Conservation (phyloP, 495 filamentous ascomycete genomes). For the Tuber magnatum region DNA sequence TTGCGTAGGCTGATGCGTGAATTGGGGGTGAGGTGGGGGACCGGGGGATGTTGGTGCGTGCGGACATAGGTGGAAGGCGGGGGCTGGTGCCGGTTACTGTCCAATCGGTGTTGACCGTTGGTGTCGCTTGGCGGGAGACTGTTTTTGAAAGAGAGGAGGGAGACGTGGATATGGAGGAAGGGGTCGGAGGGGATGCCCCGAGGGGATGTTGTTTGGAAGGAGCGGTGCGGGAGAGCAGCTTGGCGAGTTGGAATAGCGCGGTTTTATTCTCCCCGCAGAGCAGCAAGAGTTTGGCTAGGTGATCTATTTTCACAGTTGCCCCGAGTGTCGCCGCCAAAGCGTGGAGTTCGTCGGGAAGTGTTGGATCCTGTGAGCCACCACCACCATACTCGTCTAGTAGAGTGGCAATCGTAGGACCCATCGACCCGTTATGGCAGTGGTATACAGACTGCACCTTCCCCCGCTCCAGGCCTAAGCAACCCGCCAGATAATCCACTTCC, state of each 20-base stretch:
- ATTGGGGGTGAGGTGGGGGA: conserved; percentile 18
- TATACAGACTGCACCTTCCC: conserved; percentile 55
- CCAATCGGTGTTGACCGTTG: conserved; percentile 32
- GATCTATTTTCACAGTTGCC: conserved; percentile 16
- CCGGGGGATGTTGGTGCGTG: conserved; percentile 14
- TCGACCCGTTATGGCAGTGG: conserved; percentile 55
- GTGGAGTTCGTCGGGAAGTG: conserved; percentile 51
- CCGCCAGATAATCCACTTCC: conserved; percentile 29
- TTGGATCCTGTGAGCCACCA: conserved; percentile 43
- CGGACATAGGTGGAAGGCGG: conserved; percentile 25
- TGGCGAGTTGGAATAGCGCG: conserved; percentile 32
- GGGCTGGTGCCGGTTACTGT: conserved; percentile 44
- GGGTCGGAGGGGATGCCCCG: conserved; percentile 49
- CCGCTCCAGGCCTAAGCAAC: conserved; percentile 42
- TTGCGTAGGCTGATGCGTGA: conserved; percentile 17
- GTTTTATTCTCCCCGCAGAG: conserved; percentile 33
- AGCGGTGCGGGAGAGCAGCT: conserved; percentile 18
- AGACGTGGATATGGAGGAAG: conserved; percentile 49
- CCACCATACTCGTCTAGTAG: conserved; percentile 45
- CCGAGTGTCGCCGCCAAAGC: conserved; percentile 25
- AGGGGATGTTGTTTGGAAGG: conserved; percentile 2
- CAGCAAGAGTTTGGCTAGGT: conserved; percentile 26
- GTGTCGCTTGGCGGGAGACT: conserved; percentile 44
- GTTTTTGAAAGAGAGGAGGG: conserved; percentile 51
- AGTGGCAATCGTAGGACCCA: conserved; percentile 51